A percentile compares a stretch with the other conserved stretches of the same genome.
Conservation (phyloP, 2,329 filamentous ascomycete genomes). For the Lachnellula suecica region DNA sequence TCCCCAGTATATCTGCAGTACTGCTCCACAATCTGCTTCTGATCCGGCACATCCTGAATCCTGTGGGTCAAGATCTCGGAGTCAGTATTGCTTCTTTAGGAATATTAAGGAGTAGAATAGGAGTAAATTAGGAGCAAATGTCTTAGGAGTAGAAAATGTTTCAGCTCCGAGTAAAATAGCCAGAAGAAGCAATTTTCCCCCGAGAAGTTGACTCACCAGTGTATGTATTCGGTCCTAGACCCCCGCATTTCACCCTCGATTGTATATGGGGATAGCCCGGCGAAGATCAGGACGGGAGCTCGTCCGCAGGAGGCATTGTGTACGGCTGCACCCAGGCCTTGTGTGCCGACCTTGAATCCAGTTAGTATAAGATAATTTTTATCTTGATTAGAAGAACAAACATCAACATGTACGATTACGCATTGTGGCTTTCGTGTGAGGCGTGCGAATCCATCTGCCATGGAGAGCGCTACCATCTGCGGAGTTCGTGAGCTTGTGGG, state of each 20-base stretch:
- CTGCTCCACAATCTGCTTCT: constrained; percentile 70
- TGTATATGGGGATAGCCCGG: constrained; percentile 71
- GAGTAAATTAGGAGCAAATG: too few species aligned
- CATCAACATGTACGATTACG: constrained; percentile 67
- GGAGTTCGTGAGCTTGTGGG: constrained; percentile 5
- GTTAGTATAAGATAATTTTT: too few species aligned
- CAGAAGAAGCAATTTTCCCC: too few species aligned
- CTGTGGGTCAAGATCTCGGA: too few species aligned
- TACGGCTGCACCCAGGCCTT: constrained; percentile 63
- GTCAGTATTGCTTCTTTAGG: too few species aligned
- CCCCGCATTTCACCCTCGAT: constrained; percentile 71
- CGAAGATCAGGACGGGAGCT: constrained; percentile 70
- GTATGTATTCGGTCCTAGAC: constrained; percentile 72
- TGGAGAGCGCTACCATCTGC: constrained; percentile 72
- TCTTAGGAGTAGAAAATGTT: too few species aligned
- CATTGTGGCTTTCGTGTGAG: constrained; percentile 66
- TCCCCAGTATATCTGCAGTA: constrained; percentile 72
- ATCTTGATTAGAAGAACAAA: too few species aligned
- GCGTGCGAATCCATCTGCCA: constrained; percentile 73
- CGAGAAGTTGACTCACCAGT: too few species aligned
- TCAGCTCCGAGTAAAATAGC: too few species aligned
- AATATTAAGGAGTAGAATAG: too few species aligned
- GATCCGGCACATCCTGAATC: constrained; percentile 76
- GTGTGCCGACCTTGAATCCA: too few species aligned
- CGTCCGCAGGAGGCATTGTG: constrained; percentile 72